Percentiles rank a stretch among this genome's conserved stretches.
These are phyloP conservation scores for Saturnispora serradocipensis DNA, from an alignment of 805 yeast species.

Conservation along the genomic window DNA sequence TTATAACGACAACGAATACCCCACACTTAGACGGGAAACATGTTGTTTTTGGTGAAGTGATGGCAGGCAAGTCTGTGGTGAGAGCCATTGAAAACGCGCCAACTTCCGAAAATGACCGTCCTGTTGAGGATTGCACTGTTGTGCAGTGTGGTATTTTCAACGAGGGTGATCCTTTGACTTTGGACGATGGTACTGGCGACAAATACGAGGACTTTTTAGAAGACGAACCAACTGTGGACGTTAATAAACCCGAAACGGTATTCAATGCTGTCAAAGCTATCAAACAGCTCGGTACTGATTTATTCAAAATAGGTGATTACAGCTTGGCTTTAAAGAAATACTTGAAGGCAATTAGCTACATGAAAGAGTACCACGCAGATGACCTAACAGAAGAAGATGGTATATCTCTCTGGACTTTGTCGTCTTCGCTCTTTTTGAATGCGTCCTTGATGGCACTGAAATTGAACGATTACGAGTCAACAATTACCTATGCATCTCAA, in stretches of 20 bases:
- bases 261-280: slow-evolving; percentile 53
- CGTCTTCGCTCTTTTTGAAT: slow-evolving; percentile 59
- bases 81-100: slow-evolving; percentile 66
- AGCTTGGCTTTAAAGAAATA: slow-evolving; percentile 58
- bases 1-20: slow-evolving; percentile 84
- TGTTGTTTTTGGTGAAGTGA: slow-evolving; percentile 89
- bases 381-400: slow-evolving; percentile 49
- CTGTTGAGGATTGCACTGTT: slow-evolving; percentile 60
- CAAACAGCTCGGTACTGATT: slow-evolving; percentile 70
- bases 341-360: slow-evolving; percentile 58
- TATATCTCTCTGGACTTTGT: slow-evolving; percentile 41
- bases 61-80: slow-evolving; percentile 72
- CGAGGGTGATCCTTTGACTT: slow-evolving; percentile 38
- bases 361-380: slow-evolving; percentile 67
- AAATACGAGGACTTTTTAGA: slow-evolving; percentile 64
- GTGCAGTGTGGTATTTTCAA: slow-evolving; percentile 73
- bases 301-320: slow-evolving; percentile 57
- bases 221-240: slow-evolving; percentile 62
- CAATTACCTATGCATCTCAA: slow-evolving; percentile 50
- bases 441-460: slow-evolving; percentile 69
- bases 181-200: slow-evolving; percentile 81
- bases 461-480: slow-evolving; percentile 42
- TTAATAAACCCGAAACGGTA: slow-evolving; percentile 54
- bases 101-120: slow-evolving; percentile 62
- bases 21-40: slow-evolving; percentile 95